Evolutionary conservation across 139 green algal species (phyloP).

Genomic region (Zygnema circumcarinatum): DNA sequence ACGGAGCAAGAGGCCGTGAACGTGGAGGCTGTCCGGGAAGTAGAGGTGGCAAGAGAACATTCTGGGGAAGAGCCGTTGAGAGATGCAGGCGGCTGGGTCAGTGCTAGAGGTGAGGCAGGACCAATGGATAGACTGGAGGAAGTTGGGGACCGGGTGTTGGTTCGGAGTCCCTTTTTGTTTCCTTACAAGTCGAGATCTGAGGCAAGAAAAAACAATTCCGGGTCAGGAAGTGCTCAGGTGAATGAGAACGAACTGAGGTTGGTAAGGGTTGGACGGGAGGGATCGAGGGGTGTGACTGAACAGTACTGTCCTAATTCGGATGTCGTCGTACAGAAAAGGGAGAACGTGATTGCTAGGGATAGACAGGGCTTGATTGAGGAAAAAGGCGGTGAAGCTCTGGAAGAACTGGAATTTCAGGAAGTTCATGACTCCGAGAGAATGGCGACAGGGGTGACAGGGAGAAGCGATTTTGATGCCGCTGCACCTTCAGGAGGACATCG

Average conservation of each 20-base stretch:
- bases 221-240: background rate
- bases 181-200: background rate
- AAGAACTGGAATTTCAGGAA: background rate
- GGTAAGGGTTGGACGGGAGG: background rate
- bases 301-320: too few species aligned
- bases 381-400: background rate
- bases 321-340: too few species aligned
- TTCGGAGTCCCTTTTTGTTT: slow-evolving; percentile 9
- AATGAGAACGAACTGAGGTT: background rate
- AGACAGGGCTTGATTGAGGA: background rate
- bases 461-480: background rate
- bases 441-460: background rate
- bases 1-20: background rate
- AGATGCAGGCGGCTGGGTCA: too few species aligned
- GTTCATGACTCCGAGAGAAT: slow-evolving; percentile 2
- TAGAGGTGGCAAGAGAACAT: background rate
- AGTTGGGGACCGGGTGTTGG: background rate
- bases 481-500: background rate
- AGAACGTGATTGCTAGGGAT: background rate
- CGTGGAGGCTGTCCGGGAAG: background rate
- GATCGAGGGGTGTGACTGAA: background rate
- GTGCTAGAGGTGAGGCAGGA: background rate
- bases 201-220: background rate
- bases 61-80: background rate
- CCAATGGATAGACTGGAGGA: background rate